Base-by-base conservation (phyloP, 1,284 basidiomycete species). In the Hypsizygus ulmarius region DNA sequence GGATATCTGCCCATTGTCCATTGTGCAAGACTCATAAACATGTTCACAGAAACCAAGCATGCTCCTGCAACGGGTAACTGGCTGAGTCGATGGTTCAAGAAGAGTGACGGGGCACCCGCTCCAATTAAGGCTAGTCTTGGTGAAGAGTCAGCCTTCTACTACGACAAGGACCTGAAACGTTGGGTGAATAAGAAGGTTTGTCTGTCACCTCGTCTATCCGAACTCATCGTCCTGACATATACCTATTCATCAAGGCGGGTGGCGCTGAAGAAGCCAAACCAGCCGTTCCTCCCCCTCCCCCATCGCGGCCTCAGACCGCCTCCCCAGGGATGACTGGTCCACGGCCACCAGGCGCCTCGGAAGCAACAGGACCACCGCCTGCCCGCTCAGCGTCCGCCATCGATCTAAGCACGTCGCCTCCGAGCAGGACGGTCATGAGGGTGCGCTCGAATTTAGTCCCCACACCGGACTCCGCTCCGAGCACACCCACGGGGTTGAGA, bases 181-280 rank as follows among this genome's bases (percentile, higher is more conserved):
- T 99, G 97, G 97, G 87, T 99, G 15, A 95, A 97, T 68, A 95
- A 90, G 70, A 94, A 90, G 69, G 92, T 91, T 57, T 64, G 77
- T 61, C 9, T 15, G 14, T 52, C 37, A 15, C 21, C 21, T 52
- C 42, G 18, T 54, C 42, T 28, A n/a, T 15, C 7, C 21, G n/a
- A 9, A 43, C 14, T 25, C 12, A 46, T 38, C 16, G 45, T 40
- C 33, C 32, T 14, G 29, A 39, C 10, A 34, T 27, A 7, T 33
- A 25, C 5, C 15, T 21, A 1, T 11, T 10, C 5, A 34, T 34
- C 10, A 21, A 91, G 87, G 75, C 72, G 50, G 79, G 76, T 25
- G 62, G 68, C 10, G 78, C 78, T 39, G 70, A 78, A 53, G 63
- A 72, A 16, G 43, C 64, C 3, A 76, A 74, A 59, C 61, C 83